Conservation (phyloP, 805 yeast genomes). For the Saturnispora besseyi region DNA sequence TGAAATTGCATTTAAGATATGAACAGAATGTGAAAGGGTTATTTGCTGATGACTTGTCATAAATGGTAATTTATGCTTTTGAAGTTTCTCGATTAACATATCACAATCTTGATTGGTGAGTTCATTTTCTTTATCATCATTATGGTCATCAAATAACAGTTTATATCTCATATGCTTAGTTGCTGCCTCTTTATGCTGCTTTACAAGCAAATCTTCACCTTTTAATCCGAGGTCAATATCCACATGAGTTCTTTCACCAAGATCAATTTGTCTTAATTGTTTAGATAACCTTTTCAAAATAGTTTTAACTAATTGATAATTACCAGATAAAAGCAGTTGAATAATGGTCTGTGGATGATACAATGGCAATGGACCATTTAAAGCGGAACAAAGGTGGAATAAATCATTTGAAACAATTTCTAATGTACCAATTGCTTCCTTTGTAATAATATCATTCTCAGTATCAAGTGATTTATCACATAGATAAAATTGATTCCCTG, state of each 20-base stretch:
- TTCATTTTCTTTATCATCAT: slow-evolving; percentile 14
- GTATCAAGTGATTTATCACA: slow-evolving; percentile 63
- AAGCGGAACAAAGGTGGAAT: slow-evolving; percentile 60
- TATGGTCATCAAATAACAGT: neutral
- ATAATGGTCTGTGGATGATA: slow-evolving; percentile 86
- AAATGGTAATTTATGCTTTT: slow-evolving; percentile 62
- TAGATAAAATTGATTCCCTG: slow-evolving; percentile 83
- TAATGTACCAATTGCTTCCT: slow-evolving; percentile 48
- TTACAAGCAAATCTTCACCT: neutral
- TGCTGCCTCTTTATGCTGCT: neutral
- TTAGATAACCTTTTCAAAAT: slow-evolving; percentile 47
- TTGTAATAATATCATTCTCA: slow-evolving; percentile 38
- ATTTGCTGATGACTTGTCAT: slow-evolving; percentile 88
- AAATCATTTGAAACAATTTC: slow-evolving; percentile 48
- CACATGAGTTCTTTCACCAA: slow-evolving; percentile 20
- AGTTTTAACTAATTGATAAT: slow-evolving; percentile 43
- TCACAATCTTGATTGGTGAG: slow-evolving; percentile 26
- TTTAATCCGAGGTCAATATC: slow-evolving; percentile 21
- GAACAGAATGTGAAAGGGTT: slow-evolving; percentile 62
- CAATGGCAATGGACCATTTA: slow-evolving; percentile 84
- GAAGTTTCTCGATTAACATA: slow-evolving; percentile 49
- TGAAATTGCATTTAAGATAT: slow-evolving; percentile 49
- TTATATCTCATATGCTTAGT: neutral
- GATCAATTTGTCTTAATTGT: slow-evolving; percentile 45
- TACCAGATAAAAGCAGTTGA: slow-evolving; percentile 61